Percentiles rank a stretch among this genome's conserved stretches.
These are phyloP conservation scores for Mycena rebaudengoi DNA, from an alignment of 768 basidiomycete genomes.

Conservation along the genomic window DNA sequence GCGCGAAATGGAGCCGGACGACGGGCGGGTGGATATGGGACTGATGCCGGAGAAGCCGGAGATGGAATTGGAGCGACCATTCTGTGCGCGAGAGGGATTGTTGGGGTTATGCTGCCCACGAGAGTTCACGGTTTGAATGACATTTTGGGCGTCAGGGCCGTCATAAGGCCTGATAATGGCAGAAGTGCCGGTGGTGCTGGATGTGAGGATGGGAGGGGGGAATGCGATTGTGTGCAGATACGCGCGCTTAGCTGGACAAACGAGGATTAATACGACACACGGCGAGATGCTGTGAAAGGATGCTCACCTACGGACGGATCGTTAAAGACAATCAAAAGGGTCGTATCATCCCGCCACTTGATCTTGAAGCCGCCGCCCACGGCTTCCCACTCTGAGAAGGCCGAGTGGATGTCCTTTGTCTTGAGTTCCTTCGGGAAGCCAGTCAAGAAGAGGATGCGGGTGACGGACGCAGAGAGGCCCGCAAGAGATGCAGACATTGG, in stretches of 20 bases:
- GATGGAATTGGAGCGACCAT: slow-evolving; percentile 72
- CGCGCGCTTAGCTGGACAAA: slow-evolving; percentile 85
- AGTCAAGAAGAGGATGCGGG: slow-evolving; percentile 91
- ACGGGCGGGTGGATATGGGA: slow-evolving; percentile 35
- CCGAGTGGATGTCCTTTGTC: slow-evolving; percentile 93
- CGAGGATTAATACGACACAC: slow-evolving; percentile 1
- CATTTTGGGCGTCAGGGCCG: slow-evolving; percentile 87
- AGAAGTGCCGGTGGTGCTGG: slow-evolving; percentile 56
- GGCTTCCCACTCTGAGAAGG: slow-evolving; percentile 90
- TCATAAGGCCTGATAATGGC: slow-evolving; percentile 91
- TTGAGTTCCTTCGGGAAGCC: slow-evolving; percentile 96
- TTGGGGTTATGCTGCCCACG: slow-evolving; percentile 70
- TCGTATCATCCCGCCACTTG: slow-evolving; percentile 98
- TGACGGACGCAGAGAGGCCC: slow-evolving; percentile 92
- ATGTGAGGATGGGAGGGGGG: slow-evolving; percentile 76
- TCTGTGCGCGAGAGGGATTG: slow-evolving; percentile 75
- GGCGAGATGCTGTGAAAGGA: not conserved
- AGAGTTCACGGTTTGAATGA: slow-evolving; percentile 86
- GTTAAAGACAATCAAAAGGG: slow-evolving; percentile 92
- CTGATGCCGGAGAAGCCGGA: slow-evolving; percentile 68
- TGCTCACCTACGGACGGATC: slow-evolving; percentile 89
- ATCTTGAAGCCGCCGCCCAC: slow-evolving; percentile 95
- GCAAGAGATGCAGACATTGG: slow-evolving; percentile 78
- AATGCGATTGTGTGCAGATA: slow-evolving; percentile 91
- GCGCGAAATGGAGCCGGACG: slow-evolving; percentile 46